phyloP scores from a whole-genome alignment of 1,284 basidiomycete genomes.

The Tilletia horrida region DNA sequence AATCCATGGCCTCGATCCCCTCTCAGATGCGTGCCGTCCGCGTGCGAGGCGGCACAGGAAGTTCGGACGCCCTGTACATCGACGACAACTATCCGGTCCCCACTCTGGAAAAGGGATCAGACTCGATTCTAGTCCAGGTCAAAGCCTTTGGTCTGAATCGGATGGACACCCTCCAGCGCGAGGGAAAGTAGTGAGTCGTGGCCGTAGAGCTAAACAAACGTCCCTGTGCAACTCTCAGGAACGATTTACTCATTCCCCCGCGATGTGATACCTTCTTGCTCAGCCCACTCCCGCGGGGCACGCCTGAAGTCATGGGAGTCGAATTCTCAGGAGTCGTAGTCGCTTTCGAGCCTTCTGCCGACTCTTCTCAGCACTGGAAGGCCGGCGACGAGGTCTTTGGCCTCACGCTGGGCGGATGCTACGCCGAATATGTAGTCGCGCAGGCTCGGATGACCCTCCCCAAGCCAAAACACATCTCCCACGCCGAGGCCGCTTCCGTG shows the following conservation, averaged over 20 bases:
- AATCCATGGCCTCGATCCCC: constrained; percentile 34
- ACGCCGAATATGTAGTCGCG: constrained; percentile 80
- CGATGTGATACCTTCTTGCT: constrained; percentile 58
- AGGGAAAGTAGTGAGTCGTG: constrained; percentile 38
- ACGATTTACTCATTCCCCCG: too few species aligned
- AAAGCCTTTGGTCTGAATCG: constrained; percentile 51
- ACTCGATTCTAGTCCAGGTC: constrained; percentile 63
- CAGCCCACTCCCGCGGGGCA: constrained; percentile 69
- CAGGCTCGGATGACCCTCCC: constrained; percentile 68
- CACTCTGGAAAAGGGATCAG: constrained; percentile 3
- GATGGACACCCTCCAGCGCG: constrained; percentile 53
- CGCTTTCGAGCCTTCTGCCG: constrained; percentile 56
- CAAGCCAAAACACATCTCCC: constrained; percentile 74
- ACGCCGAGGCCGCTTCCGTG: constrained; percentile 64
- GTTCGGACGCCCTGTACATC: constrained; percentile 73
- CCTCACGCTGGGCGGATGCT: constrained; percentile 70
- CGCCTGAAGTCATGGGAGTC: constrained; percentile 77
- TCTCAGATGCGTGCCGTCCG: constrained; percentile 73
- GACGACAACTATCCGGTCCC: constrained; percentile 68
- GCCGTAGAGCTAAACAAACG: too few species aligned
- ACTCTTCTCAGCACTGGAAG: constrained; percentile 56
- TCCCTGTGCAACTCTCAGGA: too few species aligned
- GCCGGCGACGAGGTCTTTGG: constrained; percentile 83
- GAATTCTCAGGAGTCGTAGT: constrained; percentile 67
- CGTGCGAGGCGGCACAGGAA: constrained; percentile 74